A percentile compares a stretch with the other conserved stretches of the same genome.
phyloP scores from a whole-genome alignment of 2,329 filamentous ascomycete species.

The Cladophialophora carrionii region DNA sequence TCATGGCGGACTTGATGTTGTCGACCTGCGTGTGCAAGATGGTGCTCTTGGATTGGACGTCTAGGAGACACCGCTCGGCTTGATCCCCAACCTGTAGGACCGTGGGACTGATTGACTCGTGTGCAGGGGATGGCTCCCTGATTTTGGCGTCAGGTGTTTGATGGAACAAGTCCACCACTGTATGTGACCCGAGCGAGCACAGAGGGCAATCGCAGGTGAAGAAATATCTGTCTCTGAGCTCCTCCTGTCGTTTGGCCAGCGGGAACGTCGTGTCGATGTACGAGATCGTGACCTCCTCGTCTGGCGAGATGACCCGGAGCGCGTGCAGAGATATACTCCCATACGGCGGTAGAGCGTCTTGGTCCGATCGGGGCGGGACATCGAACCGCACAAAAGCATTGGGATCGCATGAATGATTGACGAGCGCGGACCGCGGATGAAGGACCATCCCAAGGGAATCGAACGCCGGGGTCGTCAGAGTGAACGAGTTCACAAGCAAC shows the following conservation, averaged over 20 bases:
- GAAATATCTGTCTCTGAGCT: conserved; percentile 60
- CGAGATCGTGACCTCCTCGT: conserved; percentile 63
- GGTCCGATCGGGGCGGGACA: conserved; percentile 44
- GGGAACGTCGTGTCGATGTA: conserved; percentile 64
- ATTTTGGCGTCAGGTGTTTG: not conserved
- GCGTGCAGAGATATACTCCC: conserved; percentile 41
- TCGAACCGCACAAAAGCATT: conserved; percentile 64
- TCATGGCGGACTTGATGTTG: conserved; percentile 48
- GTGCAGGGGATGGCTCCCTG: not conserved
- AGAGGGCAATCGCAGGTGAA: conserved; percentile 59
- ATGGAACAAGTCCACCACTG: conserved; percentile 10
- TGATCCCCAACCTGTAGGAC: conserved; percentile 8
- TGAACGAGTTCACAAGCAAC: conserved; percentile 63
- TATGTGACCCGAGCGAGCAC: conserved; percentile 15
- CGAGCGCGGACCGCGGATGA: conserved; percentile 57
- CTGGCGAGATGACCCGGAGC: conserved; percentile 55
- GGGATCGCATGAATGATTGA: conserved; percentile 66
- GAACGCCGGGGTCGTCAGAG: conserved; percentile 58
- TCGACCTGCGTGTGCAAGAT: conserved; percentile 42
- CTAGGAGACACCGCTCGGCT: conserved; percentile 39
- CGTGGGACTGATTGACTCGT: not conserved
- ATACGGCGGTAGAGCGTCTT: conserved; percentile 8
- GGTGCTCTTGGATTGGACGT: conserved; percentile 30
- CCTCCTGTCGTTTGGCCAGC: conserved; percentile 54
- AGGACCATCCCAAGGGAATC: conserved; percentile 64